Evolutionary conservation across 805 yeast genomes (phyloP).

Genomic region (Hanseniaspora hatyaiensis): DNA sequence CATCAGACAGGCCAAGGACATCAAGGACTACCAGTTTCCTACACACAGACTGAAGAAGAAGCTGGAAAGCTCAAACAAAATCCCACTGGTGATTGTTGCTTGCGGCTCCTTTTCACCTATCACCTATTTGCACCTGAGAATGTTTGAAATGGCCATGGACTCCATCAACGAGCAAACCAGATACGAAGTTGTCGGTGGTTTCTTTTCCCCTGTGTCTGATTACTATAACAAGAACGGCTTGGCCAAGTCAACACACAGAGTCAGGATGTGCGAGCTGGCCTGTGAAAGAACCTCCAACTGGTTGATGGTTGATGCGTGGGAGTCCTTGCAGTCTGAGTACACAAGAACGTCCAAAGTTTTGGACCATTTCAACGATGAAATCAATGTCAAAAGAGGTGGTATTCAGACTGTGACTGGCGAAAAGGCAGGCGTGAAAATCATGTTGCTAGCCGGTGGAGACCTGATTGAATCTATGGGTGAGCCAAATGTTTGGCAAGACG

Average conservation of each 20-base stretch:
- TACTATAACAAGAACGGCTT: constrained; percentile 87
- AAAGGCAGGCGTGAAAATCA: constrained; percentile 74
- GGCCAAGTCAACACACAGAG: constrained; percentile 81
- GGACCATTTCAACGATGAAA: constrained; percentile 93
- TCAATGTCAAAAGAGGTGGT: constrained; percentile 83
- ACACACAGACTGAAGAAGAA: constrained; percentile 67
- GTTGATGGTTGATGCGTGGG: constrained; percentile 99
- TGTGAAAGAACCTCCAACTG: constrained; percentile 93
- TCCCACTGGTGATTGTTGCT: constrained; percentile 88
- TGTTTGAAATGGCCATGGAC: constrained; percentile 98
- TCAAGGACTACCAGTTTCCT: constrained; percentile 70
- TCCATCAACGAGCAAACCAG: constrained; percentile 81
- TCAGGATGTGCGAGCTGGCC: constrained; percentile 95
- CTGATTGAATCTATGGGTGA: constrained; percentile 98
- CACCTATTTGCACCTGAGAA: constrained; percentile 84
- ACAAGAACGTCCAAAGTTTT: constrained; percentile 90
- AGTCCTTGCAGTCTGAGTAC: constrained; percentile 77
- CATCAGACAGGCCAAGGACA: constrained; percentile 65
- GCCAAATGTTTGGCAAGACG: constrained; percentile 98
- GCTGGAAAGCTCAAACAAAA: constrained; percentile 60
- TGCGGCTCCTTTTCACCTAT: constrained; percentile 96
- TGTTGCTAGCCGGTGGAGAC: constrained; percentile 97
- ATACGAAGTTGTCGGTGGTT: constrained; percentile 93
- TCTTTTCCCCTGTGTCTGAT: constrained; percentile 87
- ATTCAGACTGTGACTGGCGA: constrained; percentile 49